Evolutionary conservation across 2,329 filamentous ascomycete species (phyloP), one percentile per base, ranked within the genome.

Genomic region (Aspergillus arachidicola): DNA sequence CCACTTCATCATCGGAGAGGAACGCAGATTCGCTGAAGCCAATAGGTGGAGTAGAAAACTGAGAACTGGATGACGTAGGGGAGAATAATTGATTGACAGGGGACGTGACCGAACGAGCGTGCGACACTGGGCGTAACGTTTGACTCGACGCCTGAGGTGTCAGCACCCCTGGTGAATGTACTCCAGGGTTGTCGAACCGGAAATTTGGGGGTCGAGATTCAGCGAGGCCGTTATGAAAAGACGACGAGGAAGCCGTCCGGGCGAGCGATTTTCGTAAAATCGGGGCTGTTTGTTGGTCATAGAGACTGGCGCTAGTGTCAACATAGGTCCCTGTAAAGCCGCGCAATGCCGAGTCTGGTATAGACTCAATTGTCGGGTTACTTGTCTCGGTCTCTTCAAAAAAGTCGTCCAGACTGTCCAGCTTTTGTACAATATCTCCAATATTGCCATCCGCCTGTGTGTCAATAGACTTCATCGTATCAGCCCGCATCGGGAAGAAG

Each of bases 401-500:
- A 78, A 94, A 93, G 73, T 93, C 91, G 70, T 94, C 91, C 3
- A 94, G 79, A 65, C 90, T 93, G 71, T 93, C 91, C 3, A 94
- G 81, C 73, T 91, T 93, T 64, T 88, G 84, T 14, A 96, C 91
- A 9, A 98, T 84, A 69, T 98, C 94, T 43, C 90, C 91, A 73
- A 93, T 90, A 62, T 92, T 90, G 50, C 85, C 86, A 62, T 86
- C 84, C 21, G 76, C 75, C 58, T 78, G 76, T 3, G 78, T 81
- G 43, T 95, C 93, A 70, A 97, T 92, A 0, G 94, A 97, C 75
- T 96, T 87, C 91, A 97, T 97, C 0, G 94, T 97, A 59, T 93
- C 92, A 1, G 93, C 92, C 58, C 93, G 87, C 67, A 94, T 90
- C 21, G 89, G 87, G 80, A 94, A 94, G 75, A 94, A 93, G 0